A percentile compares a stretch with the other conserved stretches of the same genome.
These are phyloP conservation scores for Fusarium anthophilum DNA, from an alignment of 2,329 filamentous ascomycete species.

Conservation along the genomic window DNA sequence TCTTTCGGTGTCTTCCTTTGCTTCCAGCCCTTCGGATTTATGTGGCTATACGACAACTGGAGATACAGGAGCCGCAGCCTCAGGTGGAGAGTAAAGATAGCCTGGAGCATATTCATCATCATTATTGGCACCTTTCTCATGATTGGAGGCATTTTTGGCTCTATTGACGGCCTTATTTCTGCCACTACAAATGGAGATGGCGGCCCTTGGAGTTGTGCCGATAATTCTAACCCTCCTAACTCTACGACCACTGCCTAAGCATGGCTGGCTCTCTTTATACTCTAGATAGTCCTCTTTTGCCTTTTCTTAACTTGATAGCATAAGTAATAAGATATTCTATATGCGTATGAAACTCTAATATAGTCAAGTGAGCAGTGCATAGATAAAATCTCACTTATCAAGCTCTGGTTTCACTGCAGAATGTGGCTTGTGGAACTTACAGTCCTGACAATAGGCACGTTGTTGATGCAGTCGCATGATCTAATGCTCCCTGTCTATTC, in stretches of 20 bases:
- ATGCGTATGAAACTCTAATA: not conserved
- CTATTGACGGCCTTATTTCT: conserved; percentile 3
- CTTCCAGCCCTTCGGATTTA: conserved; percentile 32
- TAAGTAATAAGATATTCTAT: conserved; percentile 1
- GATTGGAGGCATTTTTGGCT: conserved; percentile 25
- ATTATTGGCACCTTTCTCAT: conserved; percentile 20
- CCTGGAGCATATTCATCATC: conserved; percentile 20
- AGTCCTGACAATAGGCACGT: too few species aligned
- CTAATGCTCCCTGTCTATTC: not conserved
- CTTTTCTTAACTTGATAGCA: not conserved
- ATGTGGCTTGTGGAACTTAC: not conserved
- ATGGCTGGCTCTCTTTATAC: not conserved
- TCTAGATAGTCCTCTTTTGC: not conserved
- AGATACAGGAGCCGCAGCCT: not conserved
- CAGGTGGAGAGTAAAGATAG: conserved; percentile 6
- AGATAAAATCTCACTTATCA: not conserved
- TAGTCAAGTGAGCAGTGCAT: not conserved
- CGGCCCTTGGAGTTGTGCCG: conserved; percentile 9
- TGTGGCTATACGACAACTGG: conserved; percentile 35
- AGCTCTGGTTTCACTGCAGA: not conserved
- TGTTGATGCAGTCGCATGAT: not conserved
- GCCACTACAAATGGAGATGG: not conserved
- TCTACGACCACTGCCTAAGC: not conserved
- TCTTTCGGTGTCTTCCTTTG: conserved; percentile 31
- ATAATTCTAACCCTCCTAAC: conserved; percentile 13